Base-by-base conservation (phyloP, 2,329 filamentous ascomycete species). In the Pestalotiopsis fici region DNA sequence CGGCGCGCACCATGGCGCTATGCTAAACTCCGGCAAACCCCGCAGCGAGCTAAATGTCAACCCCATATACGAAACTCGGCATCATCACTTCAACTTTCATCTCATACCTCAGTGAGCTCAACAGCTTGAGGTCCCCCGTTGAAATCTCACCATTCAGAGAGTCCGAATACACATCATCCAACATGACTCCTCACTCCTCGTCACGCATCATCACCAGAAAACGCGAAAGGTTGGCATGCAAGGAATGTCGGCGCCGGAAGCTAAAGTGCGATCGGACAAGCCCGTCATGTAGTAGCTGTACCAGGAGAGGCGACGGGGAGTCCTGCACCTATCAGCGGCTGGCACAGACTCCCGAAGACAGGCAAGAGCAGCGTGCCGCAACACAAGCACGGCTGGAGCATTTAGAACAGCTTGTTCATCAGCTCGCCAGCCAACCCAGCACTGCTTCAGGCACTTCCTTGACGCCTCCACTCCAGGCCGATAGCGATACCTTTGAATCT, bases 231-330 rank as follows among this genome's bases (percentile, higher is more conserved):
- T n/a, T 64, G 4, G 62, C 62, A 15, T 64, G 62, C 47, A 54
- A 64, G 39, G 62, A 64, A 37, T 64, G 62, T 35, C 62, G 62
- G 25, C 39, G 62, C 15, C 62, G 62, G 13, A 64, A 64, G 50
- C 62, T 64, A 6, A 27, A 35, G 18, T 64, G 62, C 31, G 62
- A 64, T 55, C 62, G 62, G 3, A 25, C 47, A 15, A 54, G 21
- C 3, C 62, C 62, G 18, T 35, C 31, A 7, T 64, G 62, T 37
- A n/a, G 39, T 15, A 64, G 62, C 28, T 64, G 62, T 25, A 18
- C n/a, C 18, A 23, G 62, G 15, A 54, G 62, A 35, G 62, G 62
- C 31, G 62, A 64, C 15, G 43, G 31, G 21, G 47, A 39, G n/a
- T 23, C 62, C 2, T 64, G 62, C 50, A 64, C 39, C 15, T 64